A percentile compares a stretch with the other conserved stretches of the same genome.
Conservation (phyloP, 371 early-diverging fungal species). For the Mucor piriformis region DNA sequence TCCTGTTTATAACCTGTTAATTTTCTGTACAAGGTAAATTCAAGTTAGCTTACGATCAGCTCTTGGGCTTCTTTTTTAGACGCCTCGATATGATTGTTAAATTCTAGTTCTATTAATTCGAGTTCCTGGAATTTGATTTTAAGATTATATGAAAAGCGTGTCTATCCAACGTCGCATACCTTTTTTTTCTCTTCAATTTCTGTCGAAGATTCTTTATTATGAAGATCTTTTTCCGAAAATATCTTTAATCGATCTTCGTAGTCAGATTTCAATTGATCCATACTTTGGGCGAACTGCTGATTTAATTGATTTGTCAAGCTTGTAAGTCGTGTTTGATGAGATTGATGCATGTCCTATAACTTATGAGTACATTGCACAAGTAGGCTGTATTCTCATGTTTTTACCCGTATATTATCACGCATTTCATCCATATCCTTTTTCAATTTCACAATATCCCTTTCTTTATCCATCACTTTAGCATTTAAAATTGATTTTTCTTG, state of each 20-base stretch:
- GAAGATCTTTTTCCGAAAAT: too few species aligned
- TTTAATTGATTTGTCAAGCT: slow-evolving; percentile 15
- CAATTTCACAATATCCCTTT: slow-evolving; percentile 11
- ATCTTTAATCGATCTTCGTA: background rate
- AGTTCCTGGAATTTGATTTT: too few species aligned
- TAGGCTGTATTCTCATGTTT: background rate
- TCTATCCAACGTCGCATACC: too few species aligned
- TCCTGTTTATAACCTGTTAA: background rate
- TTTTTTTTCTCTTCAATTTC: background rate
- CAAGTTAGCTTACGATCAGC: background rate
- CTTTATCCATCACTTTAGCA: background rate
- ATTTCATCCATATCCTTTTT: slow-evolving; percentile 25
- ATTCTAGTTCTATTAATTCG: background rate
- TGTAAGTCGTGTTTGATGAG: slow-evolving; percentile 17
- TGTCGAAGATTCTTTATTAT: background rate
- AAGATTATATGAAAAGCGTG: too few species aligned
- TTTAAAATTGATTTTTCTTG: slow-evolving; percentile 9
- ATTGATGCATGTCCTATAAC: slow-evolving; percentile 20
- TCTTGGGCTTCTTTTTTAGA: background rate
- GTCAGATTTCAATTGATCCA: slow-evolving; percentile 1
- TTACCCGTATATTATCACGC: slow-evolving; percentile 18
- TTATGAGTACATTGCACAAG: background rate
- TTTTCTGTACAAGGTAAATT: background rate
- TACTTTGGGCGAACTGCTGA: slow-evolving; percentile 9
- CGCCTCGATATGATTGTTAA: too few species aligned